Conservation (phyloP, 495 filamentous ascomycete genomes). For the Cairneyella variabilis region DNA sequence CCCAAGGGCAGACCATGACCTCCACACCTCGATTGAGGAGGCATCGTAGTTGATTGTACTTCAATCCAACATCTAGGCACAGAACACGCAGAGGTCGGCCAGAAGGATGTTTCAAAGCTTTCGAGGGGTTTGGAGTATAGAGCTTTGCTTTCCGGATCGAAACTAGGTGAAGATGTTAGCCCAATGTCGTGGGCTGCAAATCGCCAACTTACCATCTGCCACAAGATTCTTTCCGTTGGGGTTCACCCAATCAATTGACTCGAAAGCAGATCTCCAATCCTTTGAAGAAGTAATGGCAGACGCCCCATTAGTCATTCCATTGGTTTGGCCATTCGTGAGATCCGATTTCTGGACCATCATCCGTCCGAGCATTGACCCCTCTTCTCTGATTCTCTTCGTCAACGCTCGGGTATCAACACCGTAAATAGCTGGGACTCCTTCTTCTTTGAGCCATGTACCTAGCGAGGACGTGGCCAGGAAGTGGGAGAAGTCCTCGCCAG, state of each 20-base stretch:
- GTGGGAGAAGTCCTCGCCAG: slow-evolving; percentile 92
- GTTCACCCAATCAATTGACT: slow-evolving; percentile 80
- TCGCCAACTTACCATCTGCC: slow-evolving; percentile 71
- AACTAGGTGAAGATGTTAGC: slow-evolving; percentile 51
- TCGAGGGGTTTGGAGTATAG: slow-evolving; percentile 64
- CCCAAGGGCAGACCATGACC: slow-evolving; percentile 91
- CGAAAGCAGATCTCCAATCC: slow-evolving; percentile 66
- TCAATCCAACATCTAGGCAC: slow-evolving; percentile 93
- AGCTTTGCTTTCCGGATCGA: slow-evolving; percentile 80
- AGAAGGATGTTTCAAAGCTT: slow-evolving; percentile 75
- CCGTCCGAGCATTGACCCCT: slow-evolving; percentile 94
- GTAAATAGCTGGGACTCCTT: slow-evolving; percentile 93
- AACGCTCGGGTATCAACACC: slow-evolving; percentile 91
- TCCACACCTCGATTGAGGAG: slow-evolving; percentile 88
- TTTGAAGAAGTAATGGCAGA: slow-evolving; percentile 30
- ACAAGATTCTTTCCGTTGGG: slow-evolving; percentile 91
- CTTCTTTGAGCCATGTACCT: slow-evolving; percentile 91
- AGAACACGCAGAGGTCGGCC: slow-evolving; percentile 82
- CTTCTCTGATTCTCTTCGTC: slow-evolving; percentile 87
- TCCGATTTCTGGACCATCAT: slow-evolving; percentile 69
- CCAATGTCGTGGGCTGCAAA: slow-evolving; percentile 8
- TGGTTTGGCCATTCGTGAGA: slow-evolving; percentile 43
- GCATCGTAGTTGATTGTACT: slow-evolving; percentile 95
- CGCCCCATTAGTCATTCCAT: slow-evolving; percentile 30
- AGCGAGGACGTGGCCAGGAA: slow-evolving; percentile 85